These are phyloP conservation scores for Sordariomycetes sp. DNA, from an alignment of 2,329 filamentous ascomycete species.

Conservation along the genomic window DNA sequence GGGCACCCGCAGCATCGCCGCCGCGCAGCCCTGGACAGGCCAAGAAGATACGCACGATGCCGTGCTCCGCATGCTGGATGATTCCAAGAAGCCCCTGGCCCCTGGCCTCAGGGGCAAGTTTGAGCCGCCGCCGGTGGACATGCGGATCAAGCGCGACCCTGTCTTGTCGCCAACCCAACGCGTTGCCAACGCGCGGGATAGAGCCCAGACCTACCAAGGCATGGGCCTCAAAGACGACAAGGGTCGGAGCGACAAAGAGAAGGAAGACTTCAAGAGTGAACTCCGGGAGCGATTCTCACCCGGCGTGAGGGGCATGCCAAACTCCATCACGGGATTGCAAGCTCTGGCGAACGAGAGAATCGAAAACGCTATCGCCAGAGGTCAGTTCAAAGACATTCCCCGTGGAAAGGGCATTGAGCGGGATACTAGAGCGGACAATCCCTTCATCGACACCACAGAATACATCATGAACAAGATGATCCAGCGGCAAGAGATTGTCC, in stretches of 20 bases:
- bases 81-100: conserved; percentile 63
- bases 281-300: conserved; percentile 76
- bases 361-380: conserved; percentile 84
- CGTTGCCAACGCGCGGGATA: conserved; percentile 46
- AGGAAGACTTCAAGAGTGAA: conserved; percentile 60
- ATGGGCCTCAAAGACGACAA: conserved; percentile 12
- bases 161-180: conserved; percentile 33
- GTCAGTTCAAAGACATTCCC: conserved; percentile 78
- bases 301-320: conserved; percentile 62
- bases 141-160: conserved; percentile 34
- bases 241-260: conserved; percentile 60
- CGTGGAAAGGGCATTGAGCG: conserved; percentile 69
- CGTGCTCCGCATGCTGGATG: conserved; percentile 75
- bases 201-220: conserved; percentile 36
- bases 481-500: conserved; percentile 87
- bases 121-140: conserved; percentile 39
- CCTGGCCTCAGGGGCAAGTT: conserved; percentile 36
- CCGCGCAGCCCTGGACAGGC: conserved; percentile 67
- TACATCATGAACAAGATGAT: conserved; percentile 99
- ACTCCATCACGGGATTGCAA: conserved; percentile 66
- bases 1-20: conserved; percentile 55
- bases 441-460: conserved; percentile 92
- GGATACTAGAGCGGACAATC: conserved; percentile 75
- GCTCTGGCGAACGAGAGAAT: conserved; percentile 86
- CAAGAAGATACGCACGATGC: conserved; percentile 65